Conservation (phyloP, 768 basidiomycete genomes). For the Sutorius australiensis region DNA sequence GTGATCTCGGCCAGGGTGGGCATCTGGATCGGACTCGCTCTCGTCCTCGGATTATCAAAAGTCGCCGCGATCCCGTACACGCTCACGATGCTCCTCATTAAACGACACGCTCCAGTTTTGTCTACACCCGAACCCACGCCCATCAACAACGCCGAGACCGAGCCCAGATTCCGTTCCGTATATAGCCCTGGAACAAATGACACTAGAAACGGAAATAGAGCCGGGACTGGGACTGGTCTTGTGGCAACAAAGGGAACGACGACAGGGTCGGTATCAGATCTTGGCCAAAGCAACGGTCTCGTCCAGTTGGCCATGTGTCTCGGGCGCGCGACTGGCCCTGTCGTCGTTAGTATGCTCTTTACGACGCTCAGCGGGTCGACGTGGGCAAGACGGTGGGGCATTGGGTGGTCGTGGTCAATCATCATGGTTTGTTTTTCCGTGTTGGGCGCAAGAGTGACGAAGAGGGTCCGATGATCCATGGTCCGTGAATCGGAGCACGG, state of each 20-base stretch:
- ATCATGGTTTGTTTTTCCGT: constrained; percentile 4
- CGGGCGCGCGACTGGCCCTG: constrained; percentile 50
- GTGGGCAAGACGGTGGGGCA: constrained; percentile 5
- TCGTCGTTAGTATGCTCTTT: constrained; percentile 26
- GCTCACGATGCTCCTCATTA: constrained; percentile 55
- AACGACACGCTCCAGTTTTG: constrained; percentile 42
- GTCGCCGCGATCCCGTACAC: constrained; percentile 32
- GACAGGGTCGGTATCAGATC: constrained; percentile 21
- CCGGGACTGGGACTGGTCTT: background rate
- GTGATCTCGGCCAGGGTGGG: constrained; percentile 4
- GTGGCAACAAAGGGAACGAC: background rate
- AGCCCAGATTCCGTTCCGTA: background rate
- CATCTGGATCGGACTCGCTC: constrained; percentile 48
- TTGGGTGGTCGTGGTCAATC: constrained; percentile 9
- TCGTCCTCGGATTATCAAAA: constrained; percentile 37
- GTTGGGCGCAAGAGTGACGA: constrained; percentile 10
- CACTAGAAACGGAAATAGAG: no score
- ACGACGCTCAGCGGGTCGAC: constrained; percentile 6
- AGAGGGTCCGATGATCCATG: background rate
- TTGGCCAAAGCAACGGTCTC: constrained; percentile 61
- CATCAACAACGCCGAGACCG: background rate
- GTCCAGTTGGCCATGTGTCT: constrained; percentile 54
- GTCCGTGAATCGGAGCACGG: no score
- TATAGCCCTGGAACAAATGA: background rate
- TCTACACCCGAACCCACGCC: background rate